Conservation (phyloP, 78 protist species). For the Pelomyxa schiedti region DNA sequence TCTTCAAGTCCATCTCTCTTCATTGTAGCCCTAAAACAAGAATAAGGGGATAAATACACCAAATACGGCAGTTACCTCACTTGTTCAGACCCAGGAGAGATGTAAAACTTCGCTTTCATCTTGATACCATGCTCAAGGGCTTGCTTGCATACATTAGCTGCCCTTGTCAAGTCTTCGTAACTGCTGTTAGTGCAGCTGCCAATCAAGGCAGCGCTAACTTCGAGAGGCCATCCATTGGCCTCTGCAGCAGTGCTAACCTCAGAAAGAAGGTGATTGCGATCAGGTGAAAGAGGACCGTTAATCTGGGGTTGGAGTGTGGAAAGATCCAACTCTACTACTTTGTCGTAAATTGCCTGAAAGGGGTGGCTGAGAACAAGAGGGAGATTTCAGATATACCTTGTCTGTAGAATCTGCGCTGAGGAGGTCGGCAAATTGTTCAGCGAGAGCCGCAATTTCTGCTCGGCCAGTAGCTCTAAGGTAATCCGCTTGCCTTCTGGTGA, state of each 20-base stretch:
- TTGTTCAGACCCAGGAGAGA: constrained; percentile 94
- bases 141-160: constrained; percentile 66
- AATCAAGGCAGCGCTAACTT: constrained; percentile 77
- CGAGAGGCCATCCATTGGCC: constrained; percentile 79
- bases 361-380: too few relatives aligned
- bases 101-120: constrained; percentile 63
- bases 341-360: constrained; percentile 62
- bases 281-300: constrained; percentile 97
- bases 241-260: constrained; percentile 38
- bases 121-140: constrained; percentile 70
- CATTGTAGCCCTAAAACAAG: constrained; percentile 85
- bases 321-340: constrained; percentile 76
- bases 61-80: too few relatives aligned
- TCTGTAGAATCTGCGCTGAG: too few relatives aligned
- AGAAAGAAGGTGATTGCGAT: constrained; percentile 59
- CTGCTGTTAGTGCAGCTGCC: constrained; percentile 91
- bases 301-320: constrained; percentile 75
- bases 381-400: too few relatives aligned
- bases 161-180: constrained; percentile 88
- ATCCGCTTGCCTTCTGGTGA: constrained; percentile 61
- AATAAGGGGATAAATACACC: too few relatives aligned
- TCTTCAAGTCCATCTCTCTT: constrained; percentile 75
- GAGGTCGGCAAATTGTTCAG: not conserved
- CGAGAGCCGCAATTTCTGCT: constrained; percentile 41
- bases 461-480: constrained; percentile 82